Base-by-base conservation (phyloP, 495 filamentous ascomycete species). In the Penicillium subrubescens region DNA sequence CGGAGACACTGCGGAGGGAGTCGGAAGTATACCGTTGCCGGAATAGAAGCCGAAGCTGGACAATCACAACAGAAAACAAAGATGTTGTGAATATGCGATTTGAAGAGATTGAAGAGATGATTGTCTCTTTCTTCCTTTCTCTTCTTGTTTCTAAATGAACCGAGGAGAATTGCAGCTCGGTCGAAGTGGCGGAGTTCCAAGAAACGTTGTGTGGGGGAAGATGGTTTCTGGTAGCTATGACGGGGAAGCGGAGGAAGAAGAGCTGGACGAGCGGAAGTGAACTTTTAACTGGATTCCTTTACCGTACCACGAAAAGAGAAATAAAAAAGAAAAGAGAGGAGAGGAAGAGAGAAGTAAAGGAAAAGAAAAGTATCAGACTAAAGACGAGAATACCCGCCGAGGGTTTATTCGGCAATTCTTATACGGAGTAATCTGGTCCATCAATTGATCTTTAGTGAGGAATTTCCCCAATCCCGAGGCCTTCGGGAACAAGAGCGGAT, bases 261-360 rank as follows among this genome's bases (percentile, higher is more conserved):
- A 68, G 70, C 68, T 81, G 79, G 79, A 78, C 79, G 77, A 81
- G 72, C 79, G 79, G 79, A 81, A 77, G 73, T 59, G 60, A 11
- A n/a, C 14, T 27, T 27, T 27, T 27, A 27, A 27, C 17, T n/a
- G 15, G 17, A 33, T 69, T 54, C 34, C 61, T 35, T 50, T 50
- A 37, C 58, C 57, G 57, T 6, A 44, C 57, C 41, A 37, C 33
- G 15, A 33, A 33, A 33, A 33, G 31, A 33, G 31, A 41, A 39
- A 14, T 39, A 39, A 37, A 60, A 57, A 61, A 31, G 41, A 41
- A 53, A 43, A n/a, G 33, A 17, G 55, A 53, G 21, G 34, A 27
- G 25, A 27, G 25, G 25, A 27, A 27, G 25, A 27, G 25, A 27
- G 27, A 52, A 55, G 15, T 56, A 35, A 59, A 58, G 51, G 25